These are phyloP conservation scores for Przewalskia tangutica DNA, from an alignment of 257 asterid genomes.

Conservation along the genomic window DNA sequence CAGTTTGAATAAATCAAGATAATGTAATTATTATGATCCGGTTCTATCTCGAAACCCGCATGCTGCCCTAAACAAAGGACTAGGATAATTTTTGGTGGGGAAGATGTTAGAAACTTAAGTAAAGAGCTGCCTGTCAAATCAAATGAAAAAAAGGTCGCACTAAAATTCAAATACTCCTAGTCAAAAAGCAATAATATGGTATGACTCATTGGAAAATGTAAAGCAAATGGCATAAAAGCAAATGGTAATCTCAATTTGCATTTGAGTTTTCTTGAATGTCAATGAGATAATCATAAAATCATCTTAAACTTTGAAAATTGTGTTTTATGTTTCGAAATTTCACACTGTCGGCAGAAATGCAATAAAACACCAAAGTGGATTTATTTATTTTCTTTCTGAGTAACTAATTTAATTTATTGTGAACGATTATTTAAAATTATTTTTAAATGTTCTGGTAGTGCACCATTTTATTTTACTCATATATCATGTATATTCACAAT, in stretches of 20 bases:
- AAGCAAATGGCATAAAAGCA: neutral
- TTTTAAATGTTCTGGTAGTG: too few relatives aligned
- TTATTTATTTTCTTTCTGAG: neutral
- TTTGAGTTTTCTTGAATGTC: neutral
- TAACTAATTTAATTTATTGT: neutral
- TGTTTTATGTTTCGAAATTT: neutral
- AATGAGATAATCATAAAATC: neutral
- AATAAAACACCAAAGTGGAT: neutral
- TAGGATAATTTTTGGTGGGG: neutral
- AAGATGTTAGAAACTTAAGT: neutral
- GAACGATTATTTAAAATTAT: neutral
- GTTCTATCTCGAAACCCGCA: too few relatives aligned
- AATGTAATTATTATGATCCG: too few relatives aligned
- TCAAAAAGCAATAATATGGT: neutral
- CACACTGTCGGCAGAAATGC: neutral
- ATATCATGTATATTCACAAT: too few relatives aligned
- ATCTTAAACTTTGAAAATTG: neutral
- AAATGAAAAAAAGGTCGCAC: neutral
- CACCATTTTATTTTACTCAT: too few relatives aligned
- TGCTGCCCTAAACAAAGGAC: neutral
- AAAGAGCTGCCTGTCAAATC: neutral
- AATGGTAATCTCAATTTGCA: neutral
- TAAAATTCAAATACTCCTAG: neutral
- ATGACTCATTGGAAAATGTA: neutral
- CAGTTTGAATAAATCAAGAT: neutral